phyloP scores from a whole-genome alignment of 768 basidiomycete genomes.

The Nevesoporus exiguus region DNA sequence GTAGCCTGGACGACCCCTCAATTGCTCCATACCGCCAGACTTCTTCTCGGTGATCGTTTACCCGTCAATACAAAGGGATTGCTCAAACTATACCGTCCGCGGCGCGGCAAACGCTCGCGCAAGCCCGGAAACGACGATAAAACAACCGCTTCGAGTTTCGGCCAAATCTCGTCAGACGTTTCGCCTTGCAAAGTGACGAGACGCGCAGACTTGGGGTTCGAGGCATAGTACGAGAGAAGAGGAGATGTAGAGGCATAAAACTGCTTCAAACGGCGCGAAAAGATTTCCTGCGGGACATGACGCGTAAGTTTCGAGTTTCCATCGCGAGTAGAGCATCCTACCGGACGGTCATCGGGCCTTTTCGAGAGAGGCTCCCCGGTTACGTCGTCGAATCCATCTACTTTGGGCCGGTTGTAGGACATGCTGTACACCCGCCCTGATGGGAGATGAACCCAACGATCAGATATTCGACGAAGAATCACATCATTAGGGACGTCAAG shows the following conservation, averaged over 20 bases:
- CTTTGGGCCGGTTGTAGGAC: slow-evolving; percentile 81
- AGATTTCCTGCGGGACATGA: slow-evolving; percentile 55
- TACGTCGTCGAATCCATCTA: slow-evolving; percentile 76
- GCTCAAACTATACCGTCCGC: slow-evolving; percentile 50
- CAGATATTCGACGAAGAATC: slow-evolving; percentile 82
- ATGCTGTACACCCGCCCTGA: slow-evolving; percentile 90
- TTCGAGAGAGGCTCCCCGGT: slow-evolving; percentile 88
- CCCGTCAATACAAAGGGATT: slow-evolving; percentile 46
- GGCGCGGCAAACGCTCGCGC: slow-evolving; percentile 46
- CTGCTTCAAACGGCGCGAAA: slow-evolving; percentile 67
- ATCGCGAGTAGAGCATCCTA: slow-evolving; percentile 36
- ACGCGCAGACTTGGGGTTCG: slow-evolving; percentile 38
- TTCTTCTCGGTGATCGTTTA: slow-evolving; percentile 9
- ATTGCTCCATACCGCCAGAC: slow-evolving; percentile 15
- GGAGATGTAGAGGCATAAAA: slow-evolving; percentile 83
- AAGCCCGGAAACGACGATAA: slow-evolving; percentile 55
- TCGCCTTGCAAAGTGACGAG: slow-evolving; percentile 61
- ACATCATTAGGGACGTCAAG: slow-evolving; percentile 86
- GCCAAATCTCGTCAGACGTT: slow-evolving; percentile 91
- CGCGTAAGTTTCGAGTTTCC: slow-evolving; percentile 4
- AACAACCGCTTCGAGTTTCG: slow-evolving; percentile 64
- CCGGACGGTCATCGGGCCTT: slow-evolving; percentile 86
- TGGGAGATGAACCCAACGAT: slow-evolving; percentile 85
- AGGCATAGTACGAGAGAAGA: slow-evolving; percentile 67
- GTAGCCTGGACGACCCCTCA: slow-evolving; percentile 4